Evolutionary conservation across 2,329 filamentous ascomycete genomes (phyloP).

Genomic region (Neofusicoccum cordaticola): DNA sequence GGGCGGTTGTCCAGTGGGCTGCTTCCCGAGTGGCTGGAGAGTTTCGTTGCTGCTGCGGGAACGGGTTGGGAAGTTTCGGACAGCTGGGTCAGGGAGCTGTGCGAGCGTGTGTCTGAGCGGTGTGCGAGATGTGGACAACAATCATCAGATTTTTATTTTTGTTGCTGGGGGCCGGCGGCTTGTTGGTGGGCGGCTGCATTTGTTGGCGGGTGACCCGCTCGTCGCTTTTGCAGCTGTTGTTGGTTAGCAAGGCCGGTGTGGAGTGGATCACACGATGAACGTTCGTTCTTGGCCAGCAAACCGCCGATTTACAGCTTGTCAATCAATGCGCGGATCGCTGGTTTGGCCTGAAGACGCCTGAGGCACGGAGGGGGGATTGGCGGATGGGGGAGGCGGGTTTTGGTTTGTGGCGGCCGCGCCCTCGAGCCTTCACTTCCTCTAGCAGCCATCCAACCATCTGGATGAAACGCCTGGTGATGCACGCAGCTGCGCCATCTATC

Average conservation of each 20-base stretch:
- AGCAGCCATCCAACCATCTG: not conserved
- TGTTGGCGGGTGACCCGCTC: conserved; percentile 1
- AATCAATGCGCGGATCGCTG: not conserved
- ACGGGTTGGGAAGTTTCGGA: not conserved
- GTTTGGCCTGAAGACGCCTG: not conserved
- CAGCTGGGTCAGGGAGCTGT: not conserved
- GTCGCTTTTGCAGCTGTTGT: conserved; percentile 7
- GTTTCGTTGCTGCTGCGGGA: not conserved
- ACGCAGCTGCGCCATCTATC: conserved; percentile 8
- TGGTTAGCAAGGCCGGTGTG: conserved; percentile 3
- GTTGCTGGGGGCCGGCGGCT: not conserved
- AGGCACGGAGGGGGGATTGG: not conserved
- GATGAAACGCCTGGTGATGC: conserved; percentile 11
- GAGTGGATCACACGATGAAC: conserved; percentile 5
- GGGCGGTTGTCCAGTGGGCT: not conserved
- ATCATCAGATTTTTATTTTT: not conserved
- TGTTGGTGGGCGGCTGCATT: not conserved
- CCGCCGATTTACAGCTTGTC: not conserved
- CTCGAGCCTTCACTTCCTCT: not conserved
- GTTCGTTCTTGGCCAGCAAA: not conserved
- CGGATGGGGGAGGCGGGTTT: not conserved
- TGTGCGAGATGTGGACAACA: not conserved
- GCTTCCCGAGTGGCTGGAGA: not conserved
- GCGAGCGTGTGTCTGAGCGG: too few relatives aligned
- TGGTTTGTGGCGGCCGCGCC: not conserved